These are phyloP conservation scores for Amniculicola lignicola DNA, from an alignment of 495 filamentous ascomycete species.

Conservation along the genomic window DNA sequence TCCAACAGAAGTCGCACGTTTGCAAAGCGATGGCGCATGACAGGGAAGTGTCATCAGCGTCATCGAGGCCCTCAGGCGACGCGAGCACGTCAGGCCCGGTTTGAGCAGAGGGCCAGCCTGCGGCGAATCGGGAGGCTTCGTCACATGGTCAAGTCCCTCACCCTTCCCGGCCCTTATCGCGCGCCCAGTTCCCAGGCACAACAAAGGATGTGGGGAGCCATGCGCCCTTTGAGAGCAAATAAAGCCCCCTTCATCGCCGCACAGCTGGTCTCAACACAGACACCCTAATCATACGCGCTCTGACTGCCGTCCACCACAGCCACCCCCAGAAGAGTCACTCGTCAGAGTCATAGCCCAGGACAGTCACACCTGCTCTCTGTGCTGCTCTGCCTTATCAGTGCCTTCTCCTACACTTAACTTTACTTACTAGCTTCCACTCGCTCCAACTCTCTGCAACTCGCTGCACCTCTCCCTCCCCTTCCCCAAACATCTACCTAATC, in stretches of 20 bases:
- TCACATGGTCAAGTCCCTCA: constrained; percentile 26
- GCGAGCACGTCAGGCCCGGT: constrained; percentile 8
- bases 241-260: constrained; percentile 13
- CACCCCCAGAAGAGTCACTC: no score
- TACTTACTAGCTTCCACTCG: no score
- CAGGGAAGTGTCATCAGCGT: constrained; percentile 17
- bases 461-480: constrained; percentile 8
- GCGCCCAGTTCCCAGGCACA: constrained; percentile 27
- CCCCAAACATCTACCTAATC: constrained; percentile 6
- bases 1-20: constrained; percentile 22
- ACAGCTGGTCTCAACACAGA: neutral
- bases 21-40: constrained; percentile 24
- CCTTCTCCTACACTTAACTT: constrained; percentile 25
- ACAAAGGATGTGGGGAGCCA: constrained; percentile 32
- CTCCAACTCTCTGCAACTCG: constrained; percentile 1
- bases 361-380: constrained; percentile 26
- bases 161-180: constrained; percentile 16
- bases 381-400: constrained; percentile 16
- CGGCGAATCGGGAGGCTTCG: constrained; percentile 12
- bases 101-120: neutral
- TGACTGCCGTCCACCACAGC: no score
- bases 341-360: constrained; percentile 23
- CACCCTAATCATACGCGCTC: constrained; percentile 2
- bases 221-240: constrained; percentile 13
- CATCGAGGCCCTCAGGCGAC: constrained; percentile 15